Evolutionary conservation across 352 stramenopile species (phyloP).

Genomic region (Phytophthora chlamydospora): DNA sequence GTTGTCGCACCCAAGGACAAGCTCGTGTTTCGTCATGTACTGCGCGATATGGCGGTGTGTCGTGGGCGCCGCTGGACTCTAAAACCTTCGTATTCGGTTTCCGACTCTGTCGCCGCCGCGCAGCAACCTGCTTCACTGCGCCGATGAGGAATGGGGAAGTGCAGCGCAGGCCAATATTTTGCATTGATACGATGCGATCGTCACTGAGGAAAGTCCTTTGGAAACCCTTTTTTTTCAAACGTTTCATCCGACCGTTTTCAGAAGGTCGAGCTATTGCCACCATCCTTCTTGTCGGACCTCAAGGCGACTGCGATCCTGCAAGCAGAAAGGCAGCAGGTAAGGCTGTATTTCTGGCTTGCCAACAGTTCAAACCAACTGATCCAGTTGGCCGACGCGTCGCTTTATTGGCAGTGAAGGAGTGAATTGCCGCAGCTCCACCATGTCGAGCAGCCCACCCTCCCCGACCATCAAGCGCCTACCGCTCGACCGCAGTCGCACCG

Average conservation of each 20-base stretch:
- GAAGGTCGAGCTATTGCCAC: too few relatives aligned
- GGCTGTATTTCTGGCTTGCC: too few relatives aligned
- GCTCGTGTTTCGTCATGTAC: conserved; percentile 83
- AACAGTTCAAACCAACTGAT: too few relatives aligned
- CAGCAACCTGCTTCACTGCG: background rate
- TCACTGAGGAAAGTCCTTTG: too few relatives aligned
- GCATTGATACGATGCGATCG: too few relatives aligned
- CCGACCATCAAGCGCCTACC: background rate
- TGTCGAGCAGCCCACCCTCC: background rate
- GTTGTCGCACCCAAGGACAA: conserved; percentile 90
- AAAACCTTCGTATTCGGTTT: conserved; percentile 58
- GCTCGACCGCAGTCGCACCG: background rate
- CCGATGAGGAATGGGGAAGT: background rate
- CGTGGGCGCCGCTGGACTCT: conserved; percentile 73
- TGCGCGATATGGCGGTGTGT: conserved; percentile 84
- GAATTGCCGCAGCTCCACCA: background rate
- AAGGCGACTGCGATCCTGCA: too few relatives aligned
- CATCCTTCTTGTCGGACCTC: too few relatives aligned
- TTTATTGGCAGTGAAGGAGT: background rate
- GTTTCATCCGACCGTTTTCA: too few relatives aligned
- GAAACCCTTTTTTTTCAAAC: too few relatives aligned
- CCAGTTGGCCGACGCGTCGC: too few relatives aligned
- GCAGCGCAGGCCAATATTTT: too few relatives aligned
- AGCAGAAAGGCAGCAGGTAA: too few relatives aligned
- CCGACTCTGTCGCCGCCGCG: background rate